Evolutionary conservation across 2,329 filamentous ascomycete genomes (phyloP).

Genomic region (Dactylellina parvicollis): DNA sequence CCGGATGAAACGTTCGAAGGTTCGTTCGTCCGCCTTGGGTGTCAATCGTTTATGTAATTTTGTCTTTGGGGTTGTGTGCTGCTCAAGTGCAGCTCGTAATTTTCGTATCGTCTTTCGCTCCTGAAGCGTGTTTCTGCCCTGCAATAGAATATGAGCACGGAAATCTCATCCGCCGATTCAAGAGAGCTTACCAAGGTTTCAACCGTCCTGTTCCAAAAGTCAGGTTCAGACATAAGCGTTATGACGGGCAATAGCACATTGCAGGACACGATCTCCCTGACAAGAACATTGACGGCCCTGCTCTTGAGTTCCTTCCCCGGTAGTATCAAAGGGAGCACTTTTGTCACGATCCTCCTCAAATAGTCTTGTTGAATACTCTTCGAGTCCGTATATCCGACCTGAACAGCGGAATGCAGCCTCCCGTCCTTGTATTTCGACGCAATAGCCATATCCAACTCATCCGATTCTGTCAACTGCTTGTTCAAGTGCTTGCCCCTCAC

Average conservation of each 20-base stretch:
- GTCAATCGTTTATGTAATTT: constrained; percentile 76
- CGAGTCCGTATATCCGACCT: constrained; percentile 82
- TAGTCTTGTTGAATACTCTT: constrained; percentile 89
- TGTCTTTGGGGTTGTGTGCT: constrained; percentile 81
- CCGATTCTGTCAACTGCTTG: constrained; percentile 90
- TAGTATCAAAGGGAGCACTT: constrained; percentile 77
- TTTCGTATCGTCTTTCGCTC: constrained; percentile 95
- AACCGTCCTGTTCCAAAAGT: constrained; percentile 97
- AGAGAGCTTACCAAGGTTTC: constrained; percentile 74
- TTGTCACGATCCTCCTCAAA: constrained; percentile 77
- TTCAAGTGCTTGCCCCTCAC: constrained; percentile 89
- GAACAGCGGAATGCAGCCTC: constrained; percentile 85
- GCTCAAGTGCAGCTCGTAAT: constrained; percentile 87
- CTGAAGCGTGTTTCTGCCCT: constrained; percentile 85
- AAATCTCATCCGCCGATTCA: background rate
- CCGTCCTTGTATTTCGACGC: constrained; percentile 93
- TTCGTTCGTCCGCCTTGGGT: constrained; percentile 85
- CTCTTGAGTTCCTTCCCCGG: constrained; percentile 79
- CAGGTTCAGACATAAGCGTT: constrained; percentile 83
- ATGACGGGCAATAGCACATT: constrained; percentile 86
- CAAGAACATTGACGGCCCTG: constrained; percentile 78
- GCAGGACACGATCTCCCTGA: constrained; percentile 91
- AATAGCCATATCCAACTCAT: constrained; percentile 93
- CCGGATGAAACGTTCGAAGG: constrained; percentile 93
- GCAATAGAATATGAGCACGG: constrained; percentile 39